phyloP scores from a whole-genome alignment of 2,329 filamentous ascomycete genomes.

The Aspergillus terreus region DNA sequence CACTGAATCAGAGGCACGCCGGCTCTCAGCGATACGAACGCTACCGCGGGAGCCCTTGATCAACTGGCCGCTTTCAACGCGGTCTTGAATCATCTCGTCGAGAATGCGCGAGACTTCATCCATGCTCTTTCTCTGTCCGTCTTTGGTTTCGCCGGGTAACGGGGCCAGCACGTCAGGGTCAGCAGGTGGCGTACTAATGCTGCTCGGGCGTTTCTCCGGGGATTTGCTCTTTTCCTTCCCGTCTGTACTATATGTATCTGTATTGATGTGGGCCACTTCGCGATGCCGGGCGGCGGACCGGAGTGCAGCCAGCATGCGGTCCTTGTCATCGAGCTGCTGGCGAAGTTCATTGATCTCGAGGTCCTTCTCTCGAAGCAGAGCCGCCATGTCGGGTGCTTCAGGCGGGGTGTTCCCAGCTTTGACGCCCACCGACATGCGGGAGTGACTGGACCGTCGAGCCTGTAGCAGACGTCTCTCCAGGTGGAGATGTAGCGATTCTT shows the following conservation, averaged over 20 bases:
- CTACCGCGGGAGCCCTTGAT: slow-evolving; percentile 65
- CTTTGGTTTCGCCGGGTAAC: slow-evolving; percentile 29
- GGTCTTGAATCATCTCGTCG: slow-evolving; percentile 93
- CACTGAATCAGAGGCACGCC: slow-evolving; percentile 27
- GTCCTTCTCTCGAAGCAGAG: slow-evolving; percentile 81
- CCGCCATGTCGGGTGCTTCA: slow-evolving; percentile 72
- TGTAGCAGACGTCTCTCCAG: slow-evolving; percentile 88
- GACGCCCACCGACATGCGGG: slow-evolving; percentile 72
- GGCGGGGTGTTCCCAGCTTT: slow-evolving; percentile 66
- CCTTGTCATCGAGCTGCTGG: slow-evolving; percentile 86
- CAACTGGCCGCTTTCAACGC: slow-evolving; percentile 71
- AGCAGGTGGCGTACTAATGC: slow-evolving; percentile 22
- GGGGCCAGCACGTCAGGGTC: slow-evolving; percentile 30
- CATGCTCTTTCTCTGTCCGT: slow-evolving; percentile 61
- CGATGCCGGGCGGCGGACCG: slow-evolving; percentile 80
- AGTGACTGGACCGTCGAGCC: slow-evolving; percentile 84
- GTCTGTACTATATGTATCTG: slow-evolving; percentile 33
- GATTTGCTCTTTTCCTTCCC: slow-evolving; percentile 25
- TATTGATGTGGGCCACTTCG: slow-evolving; percentile 67
- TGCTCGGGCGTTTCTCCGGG: slow-evolving; percentile 23
- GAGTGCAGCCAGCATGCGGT: slow-evolving; percentile 84
- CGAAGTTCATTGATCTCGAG: slow-evolving; percentile 88
- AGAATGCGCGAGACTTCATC: slow-evolving; percentile 92
- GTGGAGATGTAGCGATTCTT: slow-evolving; percentile 96
- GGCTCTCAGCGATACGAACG: slow-evolving; percentile 53